Base-by-base conservation (phyloP, 495 filamentous ascomycete species). In the Pyrenula massariospora region DNA sequence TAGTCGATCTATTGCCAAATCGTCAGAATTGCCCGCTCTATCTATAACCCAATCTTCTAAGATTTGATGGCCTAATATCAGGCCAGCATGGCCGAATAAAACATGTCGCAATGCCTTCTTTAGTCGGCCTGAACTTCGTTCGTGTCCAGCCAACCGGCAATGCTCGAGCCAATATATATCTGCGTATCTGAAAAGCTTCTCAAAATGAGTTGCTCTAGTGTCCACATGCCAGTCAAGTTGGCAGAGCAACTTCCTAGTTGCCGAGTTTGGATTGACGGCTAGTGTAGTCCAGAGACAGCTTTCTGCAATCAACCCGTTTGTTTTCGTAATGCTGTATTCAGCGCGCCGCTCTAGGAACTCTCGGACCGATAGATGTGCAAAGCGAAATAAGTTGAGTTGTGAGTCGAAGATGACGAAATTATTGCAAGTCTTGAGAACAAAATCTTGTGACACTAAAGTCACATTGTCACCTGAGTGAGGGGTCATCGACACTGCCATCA, bases 281-380 rank as follows among this genome's bases (percentile, higher is more conserved):
- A 42, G 8, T 15, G 15, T 8, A 15, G 5, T 42, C 31, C 31
- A 42, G 31, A 42, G 31, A 42, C 31, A 42, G 5, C 5, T 42
- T 42, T 42, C 31, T 15, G 31, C 15, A 8, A 15, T 15, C 8
- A 42, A 15, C 5, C 8, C 31, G 15, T 42, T 42, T 42, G 15
- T 42, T 42, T 5, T 15, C 15, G 31, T 42, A 5, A 5, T 52
- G 8, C 8, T 21, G 20, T 52, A 52, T 24, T 52, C 50, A 8
- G 8, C 8, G 10, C 50, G n/a, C 10, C 10, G 8, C 20, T 52
- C 50, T 19, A 52, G 20, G 19, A 65, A 70, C 55, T 70, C 66
- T 24, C 50, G 19, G 25, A 70, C 68, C 0, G 66, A 70, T 1
- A 70, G 51, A 60, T 70, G 68, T 0, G 67, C 58, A 42, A 72